These are phyloP conservation scores for Fragosphaeria purpurea DNA, from an alignment of 2,329 filamentous ascomycete genomes.

Conservation along the genomic window DNA sequence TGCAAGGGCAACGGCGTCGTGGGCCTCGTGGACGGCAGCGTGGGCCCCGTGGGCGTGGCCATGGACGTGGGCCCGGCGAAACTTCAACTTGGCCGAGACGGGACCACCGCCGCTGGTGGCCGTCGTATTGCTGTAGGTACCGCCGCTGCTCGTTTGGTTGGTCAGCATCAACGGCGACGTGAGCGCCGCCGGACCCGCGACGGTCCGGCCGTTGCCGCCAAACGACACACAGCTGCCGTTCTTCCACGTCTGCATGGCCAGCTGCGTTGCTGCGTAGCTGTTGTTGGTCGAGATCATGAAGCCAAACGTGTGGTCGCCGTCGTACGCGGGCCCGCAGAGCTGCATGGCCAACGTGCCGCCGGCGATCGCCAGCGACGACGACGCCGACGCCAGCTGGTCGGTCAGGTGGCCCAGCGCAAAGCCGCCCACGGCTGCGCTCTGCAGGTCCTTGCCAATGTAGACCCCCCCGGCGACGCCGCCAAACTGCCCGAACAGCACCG, in stretches of 20 bases:
- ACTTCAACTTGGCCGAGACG: too few relatives aligned
- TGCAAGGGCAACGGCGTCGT: too few relatives aligned
- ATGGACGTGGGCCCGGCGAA: too few relatives aligned
- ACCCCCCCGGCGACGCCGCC: conserved; percentile 22
- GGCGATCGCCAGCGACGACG: conserved; percentile 15
- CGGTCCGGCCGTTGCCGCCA: too few relatives aligned
- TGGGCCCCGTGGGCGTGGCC: too few relatives aligned
- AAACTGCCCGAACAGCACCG: conserved; percentile 22
- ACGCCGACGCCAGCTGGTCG: conserved; percentile 14
- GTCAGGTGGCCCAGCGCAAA: conserved; percentile 20
- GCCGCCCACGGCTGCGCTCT: conserved; percentile 12
- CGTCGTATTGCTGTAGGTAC: too few relatives aligned
- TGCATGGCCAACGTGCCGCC: conserved; percentile 25
- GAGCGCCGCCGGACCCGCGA: too few relatives aligned
- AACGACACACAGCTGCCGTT: conserved; percentile 17
- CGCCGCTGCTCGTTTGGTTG: too few relatives aligned
- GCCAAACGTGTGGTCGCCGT: conserved; percentile 24
- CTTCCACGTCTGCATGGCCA: conserved; percentile 20
- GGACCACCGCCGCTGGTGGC: too few relatives aligned
- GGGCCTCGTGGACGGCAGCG: too few relatives aligned
- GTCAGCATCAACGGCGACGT: too few relatives aligned
- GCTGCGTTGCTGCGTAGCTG: conserved; percentile 22
- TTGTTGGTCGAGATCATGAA: conserved; percentile 22
- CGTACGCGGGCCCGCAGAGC: conserved; percentile 22
- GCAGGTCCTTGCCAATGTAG: conserved; percentile 25